These are phyloP conservation scores for Cystobasidium slooffiae DNA, from an alignment of 1,284 basidiomycete species.

Conservation along the genomic window DNA sequence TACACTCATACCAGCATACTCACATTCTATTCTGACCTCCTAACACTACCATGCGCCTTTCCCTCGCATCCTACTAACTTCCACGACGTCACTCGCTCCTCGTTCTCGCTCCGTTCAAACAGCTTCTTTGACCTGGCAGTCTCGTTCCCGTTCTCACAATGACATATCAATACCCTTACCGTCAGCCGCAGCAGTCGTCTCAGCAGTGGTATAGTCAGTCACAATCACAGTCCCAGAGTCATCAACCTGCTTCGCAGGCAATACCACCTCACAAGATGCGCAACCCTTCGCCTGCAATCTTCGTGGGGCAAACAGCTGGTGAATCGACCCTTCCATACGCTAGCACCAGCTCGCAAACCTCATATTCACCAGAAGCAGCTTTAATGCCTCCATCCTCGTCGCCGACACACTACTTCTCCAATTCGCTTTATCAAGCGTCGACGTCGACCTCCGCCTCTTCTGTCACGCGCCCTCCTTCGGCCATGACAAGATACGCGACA, in stretches of 20 bases:
- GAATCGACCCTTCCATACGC: not conserved
- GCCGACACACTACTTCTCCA: not conserved
- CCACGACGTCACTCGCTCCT: not conserved
- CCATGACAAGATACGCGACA: not conserved
- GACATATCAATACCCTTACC: conserved; percentile 6
- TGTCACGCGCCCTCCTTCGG: not conserved
- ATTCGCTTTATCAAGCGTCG: not conserved
- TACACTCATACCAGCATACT: not conserved
- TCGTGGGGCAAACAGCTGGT: not conserved
- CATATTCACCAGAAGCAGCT: not conserved
- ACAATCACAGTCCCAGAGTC: not conserved
- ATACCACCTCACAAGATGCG: not conserved
- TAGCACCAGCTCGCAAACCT: not conserved
- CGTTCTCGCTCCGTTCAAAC: not conserved
- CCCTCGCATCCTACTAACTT: conserved; percentile 2
- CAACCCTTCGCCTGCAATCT: not conserved
- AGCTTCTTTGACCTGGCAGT: conserved; percentile 10
- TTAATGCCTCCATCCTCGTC: not conserved
- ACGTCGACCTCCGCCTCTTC: not conserved
- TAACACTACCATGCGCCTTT: not conserved
- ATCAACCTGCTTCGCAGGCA: not conserved
- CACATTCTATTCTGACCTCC: not conserved
- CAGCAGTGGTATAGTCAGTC: not conserved
- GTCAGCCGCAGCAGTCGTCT: not conserved
- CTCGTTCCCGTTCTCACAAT: not conserved